These are phyloP conservation scores for Diaporthe citrichinensis DNA, from an alignment of 2,329 filamentous ascomycete species.

Conservation along the genomic window DNA sequence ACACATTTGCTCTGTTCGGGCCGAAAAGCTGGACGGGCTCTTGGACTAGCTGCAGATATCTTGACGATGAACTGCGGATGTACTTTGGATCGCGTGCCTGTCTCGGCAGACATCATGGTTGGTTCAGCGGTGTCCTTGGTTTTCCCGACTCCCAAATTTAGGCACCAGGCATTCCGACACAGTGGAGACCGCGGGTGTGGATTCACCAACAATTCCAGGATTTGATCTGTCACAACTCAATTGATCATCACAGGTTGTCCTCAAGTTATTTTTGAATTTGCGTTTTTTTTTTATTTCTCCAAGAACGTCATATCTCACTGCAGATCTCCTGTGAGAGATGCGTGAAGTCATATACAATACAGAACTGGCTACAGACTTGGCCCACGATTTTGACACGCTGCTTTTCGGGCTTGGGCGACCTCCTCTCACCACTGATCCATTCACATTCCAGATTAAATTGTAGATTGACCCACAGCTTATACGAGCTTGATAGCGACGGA, in stretches of 20 bases:
- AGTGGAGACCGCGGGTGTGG: neutral
- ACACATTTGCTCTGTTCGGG: neutral
- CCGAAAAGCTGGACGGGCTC: neutral
- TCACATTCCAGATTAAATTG: neutral
- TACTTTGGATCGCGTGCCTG: no score
- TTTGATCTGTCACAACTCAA: neutral
- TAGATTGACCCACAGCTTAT: neutral
- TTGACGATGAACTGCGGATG: neutral
- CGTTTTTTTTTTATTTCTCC: neutral
- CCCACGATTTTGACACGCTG: neutral
- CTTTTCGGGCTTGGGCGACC: neutral
- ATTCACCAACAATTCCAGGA: neutral
- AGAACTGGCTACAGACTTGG: constrained; percentile 6
- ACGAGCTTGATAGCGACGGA: constrained; percentile 38
- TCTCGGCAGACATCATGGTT: neutral
- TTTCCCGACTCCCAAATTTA: neutral
- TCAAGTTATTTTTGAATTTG: neutral
- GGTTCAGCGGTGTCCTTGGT: neutral
- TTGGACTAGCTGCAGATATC: neutral
- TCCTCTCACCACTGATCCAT: neutral
- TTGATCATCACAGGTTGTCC: neutral
- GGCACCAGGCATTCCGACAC: neutral
- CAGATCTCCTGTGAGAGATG: neutral
- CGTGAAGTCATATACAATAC: constrained; percentile 1
- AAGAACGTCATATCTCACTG: neutral